Evolutionary conservation across 2,329 filamentous ascomycete genomes (phyloP).

Genomic region (Lasiodiplodia hormozganensis): DNA sequence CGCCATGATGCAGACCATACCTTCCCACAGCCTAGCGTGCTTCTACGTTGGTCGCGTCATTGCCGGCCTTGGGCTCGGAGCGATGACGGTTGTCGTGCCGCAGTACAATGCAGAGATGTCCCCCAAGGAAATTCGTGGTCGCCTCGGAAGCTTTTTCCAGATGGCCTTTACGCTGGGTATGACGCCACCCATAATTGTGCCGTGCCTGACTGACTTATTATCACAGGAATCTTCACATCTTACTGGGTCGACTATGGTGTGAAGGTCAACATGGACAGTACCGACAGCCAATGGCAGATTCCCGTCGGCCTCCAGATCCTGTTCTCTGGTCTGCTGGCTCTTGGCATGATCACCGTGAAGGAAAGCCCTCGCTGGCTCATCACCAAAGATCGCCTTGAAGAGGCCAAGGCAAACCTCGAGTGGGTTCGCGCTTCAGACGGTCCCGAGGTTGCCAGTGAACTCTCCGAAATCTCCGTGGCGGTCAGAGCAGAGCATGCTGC

Average conservation of each 20-base stretch:
- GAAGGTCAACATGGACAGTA: conserved; percentile 40
- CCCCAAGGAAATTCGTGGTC: conserved; percentile 54
- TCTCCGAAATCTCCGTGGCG: conserved; percentile 58
- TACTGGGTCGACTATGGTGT: conserved; percentile 64
- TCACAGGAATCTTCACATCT: conserved; percentile 52
- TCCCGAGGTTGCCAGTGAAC: conserved; percentile 50
- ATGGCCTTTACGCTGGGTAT: conserved; percentile 57
- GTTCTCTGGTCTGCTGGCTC: conserved; percentile 40
- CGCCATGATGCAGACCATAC: conserved; percentile 56
- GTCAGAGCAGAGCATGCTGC: conserved; percentile 55
- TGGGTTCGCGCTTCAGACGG: conserved; percentile 59
- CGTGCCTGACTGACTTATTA: background rate
- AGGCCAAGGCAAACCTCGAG: conserved; percentile 58
- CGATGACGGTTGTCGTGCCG: conserved; percentile 53
- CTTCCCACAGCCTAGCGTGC: conserved; percentile 50
- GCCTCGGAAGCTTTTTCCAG: conserved; percentile 57
- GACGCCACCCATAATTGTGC: background rate
- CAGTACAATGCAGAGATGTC: conserved; percentile 56
- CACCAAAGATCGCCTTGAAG: conserved; percentile 67
- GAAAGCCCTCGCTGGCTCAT: conserved; percentile 70
- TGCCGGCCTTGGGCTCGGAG: conserved; percentile 57
- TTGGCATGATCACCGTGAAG: conserved; percentile 40
- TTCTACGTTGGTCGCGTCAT: conserved; percentile 67
- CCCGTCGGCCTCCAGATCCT: conserved; percentile 55
- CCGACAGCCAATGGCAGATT: conserved; percentile 60